These are phyloP conservation scores for Blumeriella jaapii DNA, from an alignment of 2,329 filamentous ascomycete genomes.

Conservation along the genomic window DNA sequence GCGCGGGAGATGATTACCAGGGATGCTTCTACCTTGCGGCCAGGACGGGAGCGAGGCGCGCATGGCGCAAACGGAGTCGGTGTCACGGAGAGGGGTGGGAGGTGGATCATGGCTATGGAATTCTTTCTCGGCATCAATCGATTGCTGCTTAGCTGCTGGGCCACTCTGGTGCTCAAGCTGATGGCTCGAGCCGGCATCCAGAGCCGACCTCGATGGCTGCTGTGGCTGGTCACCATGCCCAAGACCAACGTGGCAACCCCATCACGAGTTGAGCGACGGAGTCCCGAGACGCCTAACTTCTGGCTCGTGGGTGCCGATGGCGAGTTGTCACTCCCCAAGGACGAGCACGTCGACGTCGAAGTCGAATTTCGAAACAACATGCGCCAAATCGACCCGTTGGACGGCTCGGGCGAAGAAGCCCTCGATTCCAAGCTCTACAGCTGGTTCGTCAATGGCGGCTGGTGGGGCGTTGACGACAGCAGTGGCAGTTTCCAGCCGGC, in stretches of 20 bases:
- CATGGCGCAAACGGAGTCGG: conserved; percentile 55
- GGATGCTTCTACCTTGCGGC: conserved; percentile 32
- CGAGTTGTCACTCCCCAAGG: conserved; percentile 42
- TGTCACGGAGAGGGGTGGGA: conserved; percentile 62
- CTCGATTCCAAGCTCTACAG: conserved; percentile 66
- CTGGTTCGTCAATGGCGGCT: conserved; percentile 75
- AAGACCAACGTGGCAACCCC: conserved; percentile 14
- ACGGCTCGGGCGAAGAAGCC: conserved; percentile 45
- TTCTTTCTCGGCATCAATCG: conserved; percentile 66
- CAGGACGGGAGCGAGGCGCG: conserved; percentile 31
- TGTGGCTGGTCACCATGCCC: conserved; percentile 26
- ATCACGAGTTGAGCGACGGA: conserved; percentile 14
- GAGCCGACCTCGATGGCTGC: conserved; percentile 52
- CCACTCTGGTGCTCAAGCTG: conserved; percentile 24
- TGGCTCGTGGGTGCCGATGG: conserved; percentile 42
- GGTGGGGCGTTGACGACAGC: conserved; percentile 72
- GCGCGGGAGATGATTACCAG: conserved; percentile 58
- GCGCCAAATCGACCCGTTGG: conserved; percentile 35
- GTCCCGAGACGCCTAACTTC: conserved; percentile 34
- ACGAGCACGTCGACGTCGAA: conserved; percentile 68
- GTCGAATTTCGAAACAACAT: conserved; percentile 55
- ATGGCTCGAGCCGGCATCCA: conserved; percentile 49
- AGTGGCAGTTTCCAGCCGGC: conserved; percentile 66
- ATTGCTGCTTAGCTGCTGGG: conserved; percentile 41
- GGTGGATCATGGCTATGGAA: conserved; percentile 66